Base-by-base conservation (phyloP, 306 rosid species). In the Prunus mongolica region DNA sequence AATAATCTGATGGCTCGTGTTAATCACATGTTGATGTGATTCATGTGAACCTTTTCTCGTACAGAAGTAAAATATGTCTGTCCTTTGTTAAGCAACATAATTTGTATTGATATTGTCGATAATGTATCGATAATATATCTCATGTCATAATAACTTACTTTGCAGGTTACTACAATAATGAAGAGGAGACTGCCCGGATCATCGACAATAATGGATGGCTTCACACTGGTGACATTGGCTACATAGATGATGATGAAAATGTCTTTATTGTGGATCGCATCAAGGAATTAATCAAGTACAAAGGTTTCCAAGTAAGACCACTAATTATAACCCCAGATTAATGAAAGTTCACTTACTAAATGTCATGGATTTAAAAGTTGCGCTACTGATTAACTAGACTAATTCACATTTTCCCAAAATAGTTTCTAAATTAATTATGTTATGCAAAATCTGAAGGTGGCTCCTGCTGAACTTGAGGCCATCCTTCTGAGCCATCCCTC, bases 401-500 rank as follows among this genome's bases (percentile, higher is more conserved):
- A 66, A 6, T 52, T 51, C 19, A 32, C 19, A 45, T 13, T n/a
- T 38, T 38, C 44, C 13, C 20, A 22, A 24, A 3, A 15, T 8
- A 24, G 10, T 44, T 60, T 22, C 24, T 44, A 14, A 3, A 19
- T 25, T 12, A 6, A 25, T 60, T 63, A 63, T 63, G 13, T 8
- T 6, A 9, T 27, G 45, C 45, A 8, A 30, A 32, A 30, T 62
- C 22, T 84, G 75, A 75, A 95, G 99, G 97, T 95, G 25, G 97
- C 99, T 77, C 99, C 97, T 19, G 97, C 96, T 34, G 97, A 95
- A 80, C 84, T 95, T 52, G 99, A 95, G 82, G 97, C 97, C 55
- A 86, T 95, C 66, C 89, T 95, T 81, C 84, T 95, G 3, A 65
- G 86, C 69, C 97, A 92, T 86, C 80, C 97, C 63, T 92, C 96